Evolutionary conservation across 2,329 filamentous ascomycete genomes (phyloP), one percentile per base, ranked within the genome.

Genomic region (Mollisia scopiformis): DNA sequence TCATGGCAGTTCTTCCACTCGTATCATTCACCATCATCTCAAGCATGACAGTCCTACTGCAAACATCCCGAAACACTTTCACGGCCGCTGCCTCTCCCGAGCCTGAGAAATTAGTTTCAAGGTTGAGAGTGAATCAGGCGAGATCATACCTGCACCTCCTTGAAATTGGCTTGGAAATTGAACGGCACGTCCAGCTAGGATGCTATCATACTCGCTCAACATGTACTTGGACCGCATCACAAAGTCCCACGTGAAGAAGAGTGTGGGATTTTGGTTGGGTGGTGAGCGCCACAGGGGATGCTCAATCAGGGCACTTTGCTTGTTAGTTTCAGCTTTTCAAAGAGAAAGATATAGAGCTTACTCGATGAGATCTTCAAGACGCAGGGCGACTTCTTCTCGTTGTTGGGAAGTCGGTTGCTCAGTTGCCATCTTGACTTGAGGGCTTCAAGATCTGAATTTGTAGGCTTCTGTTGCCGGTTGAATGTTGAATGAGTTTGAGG

Each of bases 181-280:
- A 31, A 77, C 57, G 14, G 72, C 67, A 50, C 67, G 64, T 14
- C 76, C 75, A 25, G 69, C 69, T 19, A 69, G 68, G 55, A 78
- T 73, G 43, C 76, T 77, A 19, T 79, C 75, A 25, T 79, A 71
- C 71, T 79, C 76, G 6, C 70, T 71, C 64, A 78, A 73, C 69
- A 78, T 78, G 62, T 78, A 79, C 37, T 72, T 67, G n/a, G 75
- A 76, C 35, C 76, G 73, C 59, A 70, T 74, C 49, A 75, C 74
- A 64, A 79, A 80, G 64, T 79, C 76, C 75, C 75, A 80, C 31
- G 77, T 63, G 64, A 77, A 70, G 57, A 69, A 76, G 41, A 79
- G 73, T 16, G 73, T 72, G 19, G 69, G 66, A 58, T 74, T 68
- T 31, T 69, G 69, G 16, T 63, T 65, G n/a, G 67, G 67, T 28